Base-by-base conservation (phyloP, 371 early-diverging fungal genomes). In the Haplosporangium sp. region DNA sequence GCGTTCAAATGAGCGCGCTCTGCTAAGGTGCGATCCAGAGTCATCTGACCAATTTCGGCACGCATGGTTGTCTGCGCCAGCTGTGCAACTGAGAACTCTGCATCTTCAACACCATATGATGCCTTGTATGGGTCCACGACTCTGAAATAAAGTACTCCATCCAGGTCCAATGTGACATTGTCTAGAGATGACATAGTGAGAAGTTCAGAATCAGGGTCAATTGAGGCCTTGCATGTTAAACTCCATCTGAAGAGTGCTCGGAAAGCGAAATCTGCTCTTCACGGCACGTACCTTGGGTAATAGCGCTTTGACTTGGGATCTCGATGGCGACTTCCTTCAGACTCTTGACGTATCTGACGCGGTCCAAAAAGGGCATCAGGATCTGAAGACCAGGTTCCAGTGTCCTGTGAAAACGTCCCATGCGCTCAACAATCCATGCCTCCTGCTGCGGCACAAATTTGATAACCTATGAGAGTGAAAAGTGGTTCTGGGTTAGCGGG, bases 361-460 rank as follows among this genome's bases (percentile, higher is more conserved):
- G 87, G 74, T 98, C 98, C 53, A 98, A 74, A 45, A 98, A 64
- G 6, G 98, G 98, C 16, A 95, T 76, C 43, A 98, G 84, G 40
- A 98, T 86, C 47, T 95, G 93, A 6, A 98, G 86, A 37, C 98
- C 98, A 7, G 98, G 98, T 54, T 96, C 95, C 21, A 98, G 84
- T 65, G 96, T 89, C 51, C 94, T 86, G 83, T 94, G 85, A 81
- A 95, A 95, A 73, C 86, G 85, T 43, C 95, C 95, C 91, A 95
- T 93, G 42, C 95, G 90, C 76, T 95, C 95, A 8, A 95, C 91
- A 50, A 96, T 90, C 94, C 93, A 98, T 4, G 98, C 97, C 83
- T 98, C 96, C 82, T 98, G 97, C 85, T 99, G 97, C 55, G 98
- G 98, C 18, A 99, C 98, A 83, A 99, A 98, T 82, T 97, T 95